These are phyloP conservation scores for Hericium erinaceus DNA, from an alignment of 768 basidiomycete species.

Conservation along the genomic window DNA sequence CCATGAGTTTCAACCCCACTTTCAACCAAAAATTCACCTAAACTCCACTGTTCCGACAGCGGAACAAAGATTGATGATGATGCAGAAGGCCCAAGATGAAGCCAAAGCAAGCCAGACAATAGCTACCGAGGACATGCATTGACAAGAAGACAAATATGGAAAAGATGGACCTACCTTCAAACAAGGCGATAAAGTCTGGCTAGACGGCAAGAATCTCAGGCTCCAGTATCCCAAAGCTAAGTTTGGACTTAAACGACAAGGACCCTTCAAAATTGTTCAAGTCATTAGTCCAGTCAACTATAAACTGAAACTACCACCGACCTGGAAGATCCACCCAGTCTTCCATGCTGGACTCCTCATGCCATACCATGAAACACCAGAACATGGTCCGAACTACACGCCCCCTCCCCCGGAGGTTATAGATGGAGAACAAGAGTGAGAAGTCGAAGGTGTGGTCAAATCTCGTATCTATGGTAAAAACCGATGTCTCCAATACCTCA, in stretches of 20 bases:
- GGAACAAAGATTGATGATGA: background rate
- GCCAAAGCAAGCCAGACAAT: background rate
- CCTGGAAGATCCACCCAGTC: slow-evolving; percentile 6
- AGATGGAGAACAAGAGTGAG: too few species aligned
- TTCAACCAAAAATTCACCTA: background rate
- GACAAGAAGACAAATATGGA: background rate
- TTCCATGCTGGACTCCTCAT: slow-evolving; percentile 7
- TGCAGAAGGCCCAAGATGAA: background rate
- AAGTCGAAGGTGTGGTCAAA: too few species aligned
- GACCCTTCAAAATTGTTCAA: too few species aligned
- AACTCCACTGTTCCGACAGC: background rate
- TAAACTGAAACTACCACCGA: too few species aligned
- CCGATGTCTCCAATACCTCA: too few species aligned
- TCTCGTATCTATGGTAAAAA: too few species aligned
- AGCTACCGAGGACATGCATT: background rate
- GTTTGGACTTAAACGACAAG: too few species aligned
- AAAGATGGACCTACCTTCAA: background rate
- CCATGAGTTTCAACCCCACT: background rate
- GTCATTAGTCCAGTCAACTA: too few species aligned
- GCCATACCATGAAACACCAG: slow-evolving; percentile 3
- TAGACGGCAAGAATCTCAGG: slow-evolving; percentile 4
- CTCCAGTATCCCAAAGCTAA: too few species aligned
- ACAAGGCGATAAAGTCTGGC: slow-evolving; percentile 5
- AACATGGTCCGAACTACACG: slow-evolving; percentile 3
- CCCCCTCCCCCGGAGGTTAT: background rate